phyloP scores from a whole-genome alignment of 2,329 filamentous ascomycete genomes.

The Thielaviopsis populi region DNA sequence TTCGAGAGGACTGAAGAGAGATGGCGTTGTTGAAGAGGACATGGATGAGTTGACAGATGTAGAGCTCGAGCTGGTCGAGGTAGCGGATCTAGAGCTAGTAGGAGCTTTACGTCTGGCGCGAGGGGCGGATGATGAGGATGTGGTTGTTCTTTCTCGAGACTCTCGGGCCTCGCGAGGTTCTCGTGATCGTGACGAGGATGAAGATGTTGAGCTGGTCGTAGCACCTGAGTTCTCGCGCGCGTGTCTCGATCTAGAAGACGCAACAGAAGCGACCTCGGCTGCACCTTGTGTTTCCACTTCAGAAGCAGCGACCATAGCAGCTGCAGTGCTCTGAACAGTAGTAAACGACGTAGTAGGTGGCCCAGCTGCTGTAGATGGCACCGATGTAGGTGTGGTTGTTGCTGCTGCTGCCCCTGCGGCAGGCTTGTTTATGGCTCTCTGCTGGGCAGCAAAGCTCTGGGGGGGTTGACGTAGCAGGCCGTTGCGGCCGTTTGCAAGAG shows the following conservation, averaged over 20 bases:
- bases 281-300: conserved; percentile 1
- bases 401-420: conserved; percentile 24
- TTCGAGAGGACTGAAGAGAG: conserved; percentile 43
- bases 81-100: conserved; percentile 7
- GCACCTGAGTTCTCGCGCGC: conserved; percentile 10
- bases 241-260: conserved; percentile 12
- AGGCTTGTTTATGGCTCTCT: conserved; percentile 38
- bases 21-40: conserved; percentile 26
- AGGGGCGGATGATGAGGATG: conserved; percentile 3
- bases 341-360: conserved; percentile 14
- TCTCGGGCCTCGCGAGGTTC: conserved; percentile 5
- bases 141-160: conserved; percentile 2
- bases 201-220: background rate
- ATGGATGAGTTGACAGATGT: background rate
- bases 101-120: conserved; percentile 6
- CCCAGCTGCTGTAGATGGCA: conserved; percentile 18
- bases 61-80: background rate
- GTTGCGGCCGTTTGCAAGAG: conserved; percentile 21
- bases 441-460: conserved; percentile 53
- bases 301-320: conserved; percentile 12
- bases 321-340: conserved; percentile 14
- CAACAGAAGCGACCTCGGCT: background rate
- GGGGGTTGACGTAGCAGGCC: conserved; percentile 38
- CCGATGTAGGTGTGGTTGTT: conserved; percentile 23
- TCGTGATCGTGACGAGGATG: conserved; percentile 9